These are phyloP conservation scores for Saccharomycopsis lassenensis DNA, from an alignment of 805 yeast species.

Conservation along the genomic window DNA sequence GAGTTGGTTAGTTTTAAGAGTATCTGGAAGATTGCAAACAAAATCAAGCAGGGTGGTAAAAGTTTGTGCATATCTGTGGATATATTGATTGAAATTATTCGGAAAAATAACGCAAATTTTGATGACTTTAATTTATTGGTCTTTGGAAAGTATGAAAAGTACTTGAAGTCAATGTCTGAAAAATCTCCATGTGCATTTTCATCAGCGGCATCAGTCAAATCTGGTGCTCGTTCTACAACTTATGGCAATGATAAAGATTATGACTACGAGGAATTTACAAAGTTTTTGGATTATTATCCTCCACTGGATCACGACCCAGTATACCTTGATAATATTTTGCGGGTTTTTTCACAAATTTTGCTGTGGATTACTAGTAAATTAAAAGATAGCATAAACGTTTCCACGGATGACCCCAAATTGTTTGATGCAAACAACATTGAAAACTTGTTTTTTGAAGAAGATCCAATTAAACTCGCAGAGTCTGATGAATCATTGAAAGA, in stretches of 20 bases:
- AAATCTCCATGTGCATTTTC: not conserved
- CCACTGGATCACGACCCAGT: conserved; percentile 94
- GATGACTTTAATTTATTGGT: conserved; percentile 50
- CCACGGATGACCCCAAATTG: conserved; percentile 6
- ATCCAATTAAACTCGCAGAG: conserved; percentile 3
- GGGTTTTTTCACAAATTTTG: conserved; percentile 62
- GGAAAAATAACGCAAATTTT: conserved; percentile 94
- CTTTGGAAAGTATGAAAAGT: conserved; percentile 8
- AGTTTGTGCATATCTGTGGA: conserved; percentile 93
- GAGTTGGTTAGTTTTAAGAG: conserved; percentile 72
- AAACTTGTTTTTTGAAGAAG: conserved; percentile 10
- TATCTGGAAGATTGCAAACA: conserved; percentile 54
- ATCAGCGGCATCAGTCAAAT: not conserved
- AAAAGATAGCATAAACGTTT: conserved; percentile 15
- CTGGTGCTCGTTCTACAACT: not conserved
- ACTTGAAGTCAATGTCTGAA: not conserved
- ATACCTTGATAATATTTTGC: conserved; percentile 76
- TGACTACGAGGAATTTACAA: conserved; percentile 8
- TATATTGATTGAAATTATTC: conserved; percentile 82
- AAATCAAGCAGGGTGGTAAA: conserved; percentile 76
- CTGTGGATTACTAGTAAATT: conserved; percentile 48
- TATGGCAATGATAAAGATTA: conserved; percentile 18
- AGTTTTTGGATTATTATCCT: conserved; percentile 67
- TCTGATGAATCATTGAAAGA: not conserved
- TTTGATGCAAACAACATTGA: conserved; percentile 6